Percentiles rank a stretch among this genome's conserved stretches.
Conservation (phyloP, 805 yeast species). For the Yarrowia phangngaensis region DNA sequence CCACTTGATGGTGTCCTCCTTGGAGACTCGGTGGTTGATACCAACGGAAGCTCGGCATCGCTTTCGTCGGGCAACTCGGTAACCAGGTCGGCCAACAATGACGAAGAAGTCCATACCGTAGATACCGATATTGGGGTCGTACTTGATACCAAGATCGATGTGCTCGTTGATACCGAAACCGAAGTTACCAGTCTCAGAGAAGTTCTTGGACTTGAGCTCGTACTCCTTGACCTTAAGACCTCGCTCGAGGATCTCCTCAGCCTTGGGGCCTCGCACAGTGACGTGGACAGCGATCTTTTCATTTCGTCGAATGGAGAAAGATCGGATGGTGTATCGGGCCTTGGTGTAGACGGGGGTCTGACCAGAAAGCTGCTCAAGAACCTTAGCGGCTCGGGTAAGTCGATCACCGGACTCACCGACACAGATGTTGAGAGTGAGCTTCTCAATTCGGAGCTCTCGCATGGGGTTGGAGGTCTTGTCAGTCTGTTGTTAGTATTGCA, state of each 20-base stretch:
- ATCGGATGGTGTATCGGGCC: slow-evolving; percentile 99
- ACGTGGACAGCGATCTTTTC: slow-evolving; percentile 99
- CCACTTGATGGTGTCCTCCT: slow-evolving; percentile 95
- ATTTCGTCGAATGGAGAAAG: slow-evolving; percentile 99
- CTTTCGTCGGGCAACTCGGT: slow-evolving; percentile 93
- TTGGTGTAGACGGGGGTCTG: slow-evolving; percentile 99
- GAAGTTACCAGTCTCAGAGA: slow-evolving; percentile 98
- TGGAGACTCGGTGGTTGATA: slow-evolving; percentile 84
- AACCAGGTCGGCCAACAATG: slow-evolving; percentile 99
- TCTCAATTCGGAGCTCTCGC: slow-evolving; percentile 99
- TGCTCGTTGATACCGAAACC: slow-evolving; percentile 99
- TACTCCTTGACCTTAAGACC: slow-evolving; percentile 99
- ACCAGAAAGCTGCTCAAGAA: slow-evolving; percentile 99
- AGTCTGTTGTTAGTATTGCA: slow-evolving; percentile 31
- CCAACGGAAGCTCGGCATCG: slow-evolving; percentile 85
- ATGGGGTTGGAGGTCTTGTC: slow-evolving; percentile 65
- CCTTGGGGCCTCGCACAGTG: slow-evolving; percentile 99
- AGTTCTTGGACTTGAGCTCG: slow-evolving; percentile 91
- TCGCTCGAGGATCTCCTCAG: slow-evolving; percentile 99
- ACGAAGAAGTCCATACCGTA: slow-evolving; percentile 99
- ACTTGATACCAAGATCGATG: slow-evolving; percentile 99
- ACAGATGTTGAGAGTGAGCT: slow-evolving; percentile 98
- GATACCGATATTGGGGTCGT: slow-evolving; percentile 98
- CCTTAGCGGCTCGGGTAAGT: slow-evolving; percentile 99
- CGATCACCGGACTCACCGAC: slow-evolving; percentile 99